Evolutionary conservation across 2,329 filamentous ascomycete species (phyloP), one percentile per base, ranked within the genome.

Genomic region (Chalara sp.): DNA sequence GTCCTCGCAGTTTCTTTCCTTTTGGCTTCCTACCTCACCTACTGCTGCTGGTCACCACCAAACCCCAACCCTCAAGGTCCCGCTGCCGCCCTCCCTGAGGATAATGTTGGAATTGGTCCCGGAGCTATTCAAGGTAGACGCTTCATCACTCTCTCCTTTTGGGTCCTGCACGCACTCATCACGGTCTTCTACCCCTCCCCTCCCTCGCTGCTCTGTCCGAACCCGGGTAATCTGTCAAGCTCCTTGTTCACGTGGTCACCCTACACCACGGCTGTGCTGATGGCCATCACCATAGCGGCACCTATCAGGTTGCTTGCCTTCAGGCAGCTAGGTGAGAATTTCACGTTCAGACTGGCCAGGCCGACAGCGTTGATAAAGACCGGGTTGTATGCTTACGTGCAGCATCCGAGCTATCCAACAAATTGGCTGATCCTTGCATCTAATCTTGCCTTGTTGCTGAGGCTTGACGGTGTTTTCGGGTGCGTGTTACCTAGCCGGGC

Each of bases 371-470:
- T 97, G 21, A 86, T 97, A 2, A 95, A 85, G 0, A 74, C 73
- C 32, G 92, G 92, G 1, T 72, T 96, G 33, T 97, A 96, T 67
- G 72, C 73, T 6, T 69, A 78, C 47, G 72, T 93, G 47, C 76
- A 92, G 28, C 92, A 97, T 68, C 92, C 92, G 12, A 86, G 86
- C 53, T 97, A 97, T 69, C 73, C 72, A 1, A 74, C 73, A 0
- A 37, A 73, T 1, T 11, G 68, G 0, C 32, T 72, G 3, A 53
- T 78, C 0, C 47, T 67, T 3, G 12, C 63, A 1, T 60, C 53
- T 40, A 65, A 65, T 46, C 42, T 58, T 0, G 54, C 58, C 1
- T 54, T 76, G 5, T 60, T 74, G 4, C 49, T 61, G 10, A 59
- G 73, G 0, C 50, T 63, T 29, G 72, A 76, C 50, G 73, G 69